Conservation (phyloP, 2,329 filamentous ascomycete species). For the Colletotrichum filicis region DNA sequence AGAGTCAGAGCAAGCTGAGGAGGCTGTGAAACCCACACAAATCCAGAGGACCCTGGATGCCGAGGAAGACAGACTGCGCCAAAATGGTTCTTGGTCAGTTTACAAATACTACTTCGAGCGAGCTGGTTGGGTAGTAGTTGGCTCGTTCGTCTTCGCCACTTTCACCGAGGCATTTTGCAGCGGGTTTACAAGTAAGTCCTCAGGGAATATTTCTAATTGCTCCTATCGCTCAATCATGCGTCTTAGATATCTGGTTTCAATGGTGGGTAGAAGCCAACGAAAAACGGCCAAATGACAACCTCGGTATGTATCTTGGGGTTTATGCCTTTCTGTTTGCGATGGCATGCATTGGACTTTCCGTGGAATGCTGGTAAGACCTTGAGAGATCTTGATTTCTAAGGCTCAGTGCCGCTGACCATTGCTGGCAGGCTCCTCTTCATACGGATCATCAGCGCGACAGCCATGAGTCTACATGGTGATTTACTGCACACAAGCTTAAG, state of each 20-base stretch:
- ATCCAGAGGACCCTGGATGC: neutral
- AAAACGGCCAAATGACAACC: neutral
- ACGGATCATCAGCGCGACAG: constrained; percentile 9
- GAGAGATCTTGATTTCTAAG: too few relatives aligned
- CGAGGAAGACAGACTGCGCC: neutral
- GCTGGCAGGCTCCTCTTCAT: constrained; percentile 18
- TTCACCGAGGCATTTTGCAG: neutral
- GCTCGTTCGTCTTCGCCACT: neutral
- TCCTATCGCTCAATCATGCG: neutral
- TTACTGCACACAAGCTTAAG: constrained; percentile 1
- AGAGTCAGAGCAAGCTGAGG: neutral
- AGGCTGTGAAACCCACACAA: neutral
- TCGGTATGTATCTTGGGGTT: constrained; percentile 16
- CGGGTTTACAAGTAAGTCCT: neutral
- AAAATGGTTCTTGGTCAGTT: constrained; percentile 8
- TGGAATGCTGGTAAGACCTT: constrained; percentile 7
- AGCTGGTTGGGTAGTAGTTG: neutral
- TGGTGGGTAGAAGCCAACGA: constrained; percentile 26
- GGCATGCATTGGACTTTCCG: neutral
- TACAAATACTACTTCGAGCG: constrained; percentile 19
- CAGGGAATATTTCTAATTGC: too few relatives aligned
- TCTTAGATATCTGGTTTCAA: constrained; percentile 12
- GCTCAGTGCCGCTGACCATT: neutral
- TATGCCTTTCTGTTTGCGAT: neutral
- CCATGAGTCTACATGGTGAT: constrained; percentile 3